Conservation (phyloP, 768 basidiomycete genomes). For the Agrocybe pediades region DNA sequence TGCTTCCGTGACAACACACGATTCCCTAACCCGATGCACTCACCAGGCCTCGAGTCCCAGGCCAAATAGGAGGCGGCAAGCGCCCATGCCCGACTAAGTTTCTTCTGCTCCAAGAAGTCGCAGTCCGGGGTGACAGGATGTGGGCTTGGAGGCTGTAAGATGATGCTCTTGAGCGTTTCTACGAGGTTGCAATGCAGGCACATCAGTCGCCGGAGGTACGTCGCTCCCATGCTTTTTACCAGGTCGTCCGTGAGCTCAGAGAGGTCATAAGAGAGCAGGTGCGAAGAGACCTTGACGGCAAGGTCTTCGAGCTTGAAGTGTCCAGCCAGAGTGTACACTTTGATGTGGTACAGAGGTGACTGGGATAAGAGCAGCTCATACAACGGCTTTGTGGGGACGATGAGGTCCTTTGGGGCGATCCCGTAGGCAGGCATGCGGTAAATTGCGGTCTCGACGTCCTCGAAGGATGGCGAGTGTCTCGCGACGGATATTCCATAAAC, state of each 20-base stretch:
- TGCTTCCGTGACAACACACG: constrained; percentile 1
- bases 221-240: constrained; percentile 25
- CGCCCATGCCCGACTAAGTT: constrained; percentile 39
- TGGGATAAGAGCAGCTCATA: constrained; percentile 23
- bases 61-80: constrained; percentile 34
- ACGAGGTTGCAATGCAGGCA: constrained; percentile 23
- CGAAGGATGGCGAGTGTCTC: constrained; percentile 17
- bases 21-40: constrained; percentile 4
- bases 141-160: constrained; percentile 28
- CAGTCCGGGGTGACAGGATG: constrained; percentile 32
- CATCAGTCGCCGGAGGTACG: constrained; percentile 29
- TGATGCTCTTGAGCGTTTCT: constrained; percentile 26
- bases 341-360: constrained; percentile 19
- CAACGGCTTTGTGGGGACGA: constrained; percentile 12
- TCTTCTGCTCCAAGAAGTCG: constrained; percentile 32
- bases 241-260: constrained; percentile 26
- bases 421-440: constrained; percentile 21
- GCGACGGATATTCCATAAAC: constrained; percentile 22
- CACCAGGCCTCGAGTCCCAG: constrained; percentile 40
- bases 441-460: constrained; percentile 20
- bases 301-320: constrained; percentile 19
- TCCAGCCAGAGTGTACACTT: constrained; percentile 25
- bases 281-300: constrained; percentile 20
- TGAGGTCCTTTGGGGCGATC: constrained; percentile 8
- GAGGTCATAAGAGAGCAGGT: constrained; percentile 26